A percentile compares a stretch with the other conserved stretches of the same genome.
phyloP scores from a whole-genome alignment of 1,284 basidiomycete species.

The Ceratobasidium sp. region DNA sequence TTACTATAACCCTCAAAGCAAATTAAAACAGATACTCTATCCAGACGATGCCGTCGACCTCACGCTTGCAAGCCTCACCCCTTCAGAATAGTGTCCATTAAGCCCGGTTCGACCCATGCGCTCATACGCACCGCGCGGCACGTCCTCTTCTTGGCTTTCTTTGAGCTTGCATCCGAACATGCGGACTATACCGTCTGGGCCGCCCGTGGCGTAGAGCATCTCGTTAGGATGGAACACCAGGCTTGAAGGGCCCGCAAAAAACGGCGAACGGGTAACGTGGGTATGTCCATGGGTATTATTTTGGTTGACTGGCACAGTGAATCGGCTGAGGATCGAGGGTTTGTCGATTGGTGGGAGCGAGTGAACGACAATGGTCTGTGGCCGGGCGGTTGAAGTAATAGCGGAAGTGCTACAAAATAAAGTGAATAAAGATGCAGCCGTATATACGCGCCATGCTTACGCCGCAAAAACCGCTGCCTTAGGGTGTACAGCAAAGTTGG shows the following conservation, averaged over 20 bases:
- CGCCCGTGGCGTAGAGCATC: constrained; percentile 81
- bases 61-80: constrained; percentile 32
- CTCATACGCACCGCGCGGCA: constrained; percentile 23
- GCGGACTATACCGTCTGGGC: constrained; percentile 71
- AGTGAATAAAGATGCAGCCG: constrained; percentile 18
- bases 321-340: constrained; percentile 53
- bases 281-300: constrained; percentile 69
- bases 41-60: constrained; percentile 37
- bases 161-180: constrained; percentile 50
- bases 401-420: constrained; percentile 68
- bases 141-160: constrained; percentile 42
- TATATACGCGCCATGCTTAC: constrained; percentile 66
- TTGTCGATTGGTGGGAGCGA: constrained; percentile 59
- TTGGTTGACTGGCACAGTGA: constrained; percentile 67
- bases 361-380: constrained; percentile 73
- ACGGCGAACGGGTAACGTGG: constrained; percentile 65
- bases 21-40: constrained; percentile 7
- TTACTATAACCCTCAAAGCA: constrained; percentile 2
- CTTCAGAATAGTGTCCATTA: constrained; percentile 32
- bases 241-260: constrained; percentile 72
- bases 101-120: neutral
- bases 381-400: constrained; percentile 66
- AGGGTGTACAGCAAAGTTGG: constrained; percentile 89
- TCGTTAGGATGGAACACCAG: constrained; percentile 82
- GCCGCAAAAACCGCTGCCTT: constrained; percentile 88